These are phyloP conservation scores for Macrotyloma uniflorum DNA, from an alignment of 306 rosid species.

Conservation along the genomic window DNA sequence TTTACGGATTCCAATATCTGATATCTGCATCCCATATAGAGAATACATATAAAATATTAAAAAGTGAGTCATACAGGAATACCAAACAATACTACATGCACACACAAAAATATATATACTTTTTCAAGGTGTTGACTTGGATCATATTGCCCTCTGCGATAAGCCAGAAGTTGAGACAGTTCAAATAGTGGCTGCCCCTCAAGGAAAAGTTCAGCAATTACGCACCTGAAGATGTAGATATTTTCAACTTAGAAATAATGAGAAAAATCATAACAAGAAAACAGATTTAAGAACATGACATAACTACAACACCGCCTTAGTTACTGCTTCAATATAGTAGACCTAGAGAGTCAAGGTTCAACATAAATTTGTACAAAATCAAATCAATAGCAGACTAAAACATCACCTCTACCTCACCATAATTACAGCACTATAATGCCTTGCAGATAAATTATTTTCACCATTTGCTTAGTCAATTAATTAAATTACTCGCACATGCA, in stretches of 20 bases:
- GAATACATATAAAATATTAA: constrained; percentile 22
- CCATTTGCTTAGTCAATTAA: not conserved
- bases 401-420: constrained; percentile 32
- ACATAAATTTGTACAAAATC: constrained; percentile 12
- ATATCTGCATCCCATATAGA: constrained; percentile 67
- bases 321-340: constrained; percentile 8
- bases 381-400: constrained; percentile 20
- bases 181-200: constrained; percentile 98
- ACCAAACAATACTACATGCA: constrained; percentile 15
- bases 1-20: constrained; percentile 87
- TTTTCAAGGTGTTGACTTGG: constrained; percentile 94
- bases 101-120: constrained; percentile 41
- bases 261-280: constrained; percentile 4
- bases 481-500: constrained; percentile 8
- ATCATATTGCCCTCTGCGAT: constrained; percentile 98
- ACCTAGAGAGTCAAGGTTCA: constrained; percentile 14
- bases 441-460: constrained; percentile 23
- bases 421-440: constrained; percentile 16
- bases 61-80: not conserved
- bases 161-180: constrained; percentile 93
- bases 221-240: constrained; percentile 70
- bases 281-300: not conserved
- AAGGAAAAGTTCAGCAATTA: constrained; percentile 96
- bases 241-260: constrained; percentile 30
- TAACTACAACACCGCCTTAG: constrained; percentile 5